phyloP scores from a whole-genome alignment of 768 basidiomycete species.

The Boletus tylopilopsis region DNA sequence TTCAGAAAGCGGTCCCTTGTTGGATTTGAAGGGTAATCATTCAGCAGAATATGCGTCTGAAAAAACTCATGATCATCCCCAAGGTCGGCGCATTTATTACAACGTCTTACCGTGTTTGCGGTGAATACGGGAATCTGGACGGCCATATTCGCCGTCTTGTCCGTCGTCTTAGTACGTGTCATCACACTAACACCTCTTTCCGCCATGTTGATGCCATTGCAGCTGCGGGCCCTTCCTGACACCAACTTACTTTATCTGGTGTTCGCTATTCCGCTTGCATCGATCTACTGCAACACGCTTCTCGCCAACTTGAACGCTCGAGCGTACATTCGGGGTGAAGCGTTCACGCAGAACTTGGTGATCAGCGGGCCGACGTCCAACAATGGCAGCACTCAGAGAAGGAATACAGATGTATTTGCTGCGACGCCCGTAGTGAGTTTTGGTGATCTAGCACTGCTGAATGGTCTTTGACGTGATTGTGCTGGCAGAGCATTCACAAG shows the following conservation, averaged over 20 bases:
- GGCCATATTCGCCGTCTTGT: conserved; percentile 37
- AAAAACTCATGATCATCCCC: neutral
- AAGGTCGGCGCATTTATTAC: neutral
- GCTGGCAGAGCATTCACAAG: no score
- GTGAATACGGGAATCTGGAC: conserved; percentile 40
- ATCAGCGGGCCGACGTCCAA: no score
- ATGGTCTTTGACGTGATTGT: no score
- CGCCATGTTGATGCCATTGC: neutral
- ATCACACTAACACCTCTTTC: no score
- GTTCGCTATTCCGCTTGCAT: conserved; percentile 1
- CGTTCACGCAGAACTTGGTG: no score
- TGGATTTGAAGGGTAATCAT: neutral
- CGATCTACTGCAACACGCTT: conserved; percentile 9
- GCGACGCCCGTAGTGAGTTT: no score
- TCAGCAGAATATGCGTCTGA: neutral
- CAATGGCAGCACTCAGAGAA: neutral
- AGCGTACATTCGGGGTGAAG: neutral
- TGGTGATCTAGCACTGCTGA: no score
- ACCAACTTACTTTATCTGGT: neutral
- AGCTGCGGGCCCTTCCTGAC: neutral
- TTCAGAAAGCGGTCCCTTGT: neutral
- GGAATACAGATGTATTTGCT: no score
- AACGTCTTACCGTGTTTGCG: conserved; percentile 7
- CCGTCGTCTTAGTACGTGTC: conserved; percentile 4
- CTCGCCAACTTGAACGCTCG: conserved; percentile 13